A percentile compares a stretch with the other conserved stretches of the same genome.
Evolutionary conservation across 306 rosid genomes (phyloP).

Genomic region (Malus sylvestris): DNA sequence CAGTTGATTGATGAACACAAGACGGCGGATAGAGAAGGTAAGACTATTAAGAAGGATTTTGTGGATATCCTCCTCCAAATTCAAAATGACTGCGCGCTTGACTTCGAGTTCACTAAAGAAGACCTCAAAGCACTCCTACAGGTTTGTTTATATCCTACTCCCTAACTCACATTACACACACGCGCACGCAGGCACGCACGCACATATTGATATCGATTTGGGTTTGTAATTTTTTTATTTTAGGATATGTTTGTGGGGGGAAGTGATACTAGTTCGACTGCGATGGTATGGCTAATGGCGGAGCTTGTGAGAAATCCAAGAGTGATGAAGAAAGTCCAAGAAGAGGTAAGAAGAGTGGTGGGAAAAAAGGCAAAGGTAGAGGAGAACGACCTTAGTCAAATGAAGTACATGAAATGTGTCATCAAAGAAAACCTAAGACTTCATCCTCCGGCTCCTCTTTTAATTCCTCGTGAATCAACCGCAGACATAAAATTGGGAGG

Average conservation of each 20-base stretch:
- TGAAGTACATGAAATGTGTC: constrained; percentile 42
- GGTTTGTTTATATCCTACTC: neutral
- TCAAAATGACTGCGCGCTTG: neutral
- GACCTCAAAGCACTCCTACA: constrained; percentile 17
- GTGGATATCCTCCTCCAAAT: constrained; percentile 11
- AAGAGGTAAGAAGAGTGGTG: constrained; percentile 48
- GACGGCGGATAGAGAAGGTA: neutral
- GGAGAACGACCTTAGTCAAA: constrained; percentile 19
- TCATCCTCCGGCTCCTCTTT: constrained; percentile 37
- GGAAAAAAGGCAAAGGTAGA: constrained; percentile 34
- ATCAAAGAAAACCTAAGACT: constrained; percentile 49
- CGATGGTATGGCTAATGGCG: constrained; percentile 46
- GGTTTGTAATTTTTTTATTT: neutral
- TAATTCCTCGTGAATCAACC: constrained; percentile 28
- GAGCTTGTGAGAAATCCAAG: constrained; percentile 39
- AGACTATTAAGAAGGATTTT: neutral
- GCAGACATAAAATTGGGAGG: constrained; percentile 23
- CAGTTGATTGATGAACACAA: constrained; percentile 23
- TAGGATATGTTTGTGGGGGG: constrained; percentile 57
- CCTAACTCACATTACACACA: neutral
- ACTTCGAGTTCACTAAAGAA: neutral
- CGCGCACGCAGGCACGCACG: no score
- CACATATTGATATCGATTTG: neutral
- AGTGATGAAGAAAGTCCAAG: constrained; percentile 42
- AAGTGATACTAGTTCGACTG: constrained; percentile 17